These are phyloP conservation scores for Fusarium torreyae DNA, from an alignment of 2,329 filamentous ascomycete species.

Conservation along the genomic window DNA sequence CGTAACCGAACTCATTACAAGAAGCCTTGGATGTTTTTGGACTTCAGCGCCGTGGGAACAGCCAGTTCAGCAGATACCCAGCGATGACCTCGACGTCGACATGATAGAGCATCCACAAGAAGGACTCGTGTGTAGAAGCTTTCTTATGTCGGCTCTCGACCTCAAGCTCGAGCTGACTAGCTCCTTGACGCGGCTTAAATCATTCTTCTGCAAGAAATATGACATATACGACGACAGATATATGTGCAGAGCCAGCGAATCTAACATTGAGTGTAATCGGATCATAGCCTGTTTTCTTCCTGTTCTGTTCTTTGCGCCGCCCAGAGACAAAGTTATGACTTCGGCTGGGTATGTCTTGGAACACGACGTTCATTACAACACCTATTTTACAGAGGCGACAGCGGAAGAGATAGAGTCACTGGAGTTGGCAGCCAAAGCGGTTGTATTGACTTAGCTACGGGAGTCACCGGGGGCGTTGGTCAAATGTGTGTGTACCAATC, in stretches of 20 bases:
- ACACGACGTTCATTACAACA: neutral
- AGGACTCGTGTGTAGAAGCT: neutral
- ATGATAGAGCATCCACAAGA: neutral
- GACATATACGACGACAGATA: neutral
- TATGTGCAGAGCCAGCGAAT: neutral
- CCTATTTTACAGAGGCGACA: neutral
- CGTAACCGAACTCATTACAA: neutral
- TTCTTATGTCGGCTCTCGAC: neutral
- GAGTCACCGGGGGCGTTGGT: neutral
- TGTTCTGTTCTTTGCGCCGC: neutral
- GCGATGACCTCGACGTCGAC: neutral
- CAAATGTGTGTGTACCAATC: neutral
- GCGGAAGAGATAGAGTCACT: neutral
- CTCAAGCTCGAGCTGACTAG: neutral
- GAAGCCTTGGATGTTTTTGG: neutral
- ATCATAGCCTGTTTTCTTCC: conserved; percentile 14
- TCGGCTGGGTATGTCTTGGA: neutral
- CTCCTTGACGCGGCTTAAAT: neutral
- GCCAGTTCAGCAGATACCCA: neutral
- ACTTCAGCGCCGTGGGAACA: too few species aligned
- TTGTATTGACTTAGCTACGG: neutral
- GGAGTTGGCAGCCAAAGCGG: neutral
- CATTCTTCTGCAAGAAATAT: neutral
- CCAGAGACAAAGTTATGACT: neutral
- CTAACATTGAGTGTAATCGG: accelerated